Conservation (phyloP, 306 rosid species). For the Lithocarpus polystachyus region DNA sequence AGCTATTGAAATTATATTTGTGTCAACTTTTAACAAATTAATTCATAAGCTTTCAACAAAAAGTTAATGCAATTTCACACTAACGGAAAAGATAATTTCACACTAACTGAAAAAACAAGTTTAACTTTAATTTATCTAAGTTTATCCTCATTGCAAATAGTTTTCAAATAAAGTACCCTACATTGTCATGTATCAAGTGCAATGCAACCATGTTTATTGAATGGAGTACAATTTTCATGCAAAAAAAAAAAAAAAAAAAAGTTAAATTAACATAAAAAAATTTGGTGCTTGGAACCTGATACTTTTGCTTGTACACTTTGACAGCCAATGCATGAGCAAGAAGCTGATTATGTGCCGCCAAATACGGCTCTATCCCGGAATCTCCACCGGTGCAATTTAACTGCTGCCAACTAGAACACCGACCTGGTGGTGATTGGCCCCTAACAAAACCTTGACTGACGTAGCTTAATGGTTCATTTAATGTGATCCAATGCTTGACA, state of each 20-base stretch:
- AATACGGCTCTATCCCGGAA: slow-evolving; percentile 54
- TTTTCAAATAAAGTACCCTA: too few relatives aligned
- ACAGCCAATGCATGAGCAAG: slow-evolving; percentile 38
- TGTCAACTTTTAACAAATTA: background rate
- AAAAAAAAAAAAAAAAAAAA: too few relatives aligned
- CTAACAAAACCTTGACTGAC: slow-evolving; percentile 25
- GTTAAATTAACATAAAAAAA: too few relatives aligned
- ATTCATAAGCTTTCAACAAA: background rate
- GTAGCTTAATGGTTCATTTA: slow-evolving; percentile 36
- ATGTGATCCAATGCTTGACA: slow-evolving; percentile 41
- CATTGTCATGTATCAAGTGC: too few relatives aligned
- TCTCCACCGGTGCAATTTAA: slow-evolving; percentile 31
- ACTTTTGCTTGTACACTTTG: background rate
- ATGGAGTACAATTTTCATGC: too few relatives aligned
- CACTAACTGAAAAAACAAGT: too few relatives aligned
- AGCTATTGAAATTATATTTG: background rate
- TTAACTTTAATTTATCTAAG: too few relatives aligned
- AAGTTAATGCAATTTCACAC: background rate
- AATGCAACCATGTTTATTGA: too few relatives aligned
- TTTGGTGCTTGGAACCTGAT: too few relatives aligned
- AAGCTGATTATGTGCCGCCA: slow-evolving; percentile 46
- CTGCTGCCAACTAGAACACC: too few relatives aligned
- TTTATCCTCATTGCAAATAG: too few relatives aligned
- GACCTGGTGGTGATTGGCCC: slow-evolving; percentile 16
- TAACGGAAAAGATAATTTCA: background rate